Evolutionary conservation across 2,329 filamentous ascomycete genomes (phyloP), one percentile per base, ranked within the genome.

Genomic region (Ophiocordyceps camponoti-floridani): DNA sequence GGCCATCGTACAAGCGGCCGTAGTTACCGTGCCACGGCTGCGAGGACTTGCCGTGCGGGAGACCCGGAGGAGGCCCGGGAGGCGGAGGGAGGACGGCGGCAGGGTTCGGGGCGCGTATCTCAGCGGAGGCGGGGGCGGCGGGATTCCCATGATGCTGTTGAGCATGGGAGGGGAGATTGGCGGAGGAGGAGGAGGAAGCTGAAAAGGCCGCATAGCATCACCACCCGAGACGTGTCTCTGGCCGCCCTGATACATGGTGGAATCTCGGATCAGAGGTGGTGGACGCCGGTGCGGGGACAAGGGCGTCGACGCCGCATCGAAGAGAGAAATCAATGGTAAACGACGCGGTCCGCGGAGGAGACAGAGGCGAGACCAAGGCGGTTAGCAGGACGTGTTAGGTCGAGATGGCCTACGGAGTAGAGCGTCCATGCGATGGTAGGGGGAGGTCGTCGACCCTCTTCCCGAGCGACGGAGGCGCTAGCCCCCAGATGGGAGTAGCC

Each of bases 181-280:
- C 51, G 72, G 72, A 45, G 73, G 72, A 45, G 70, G 72, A 42
- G 72, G 72, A 47, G 71, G 73, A 49, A 76, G 63, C 53, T 69
- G 69, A 54, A 69, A 77, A 42, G 69, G 58, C 57, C 73, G 68
- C 49, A 66, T 61, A 48, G 65, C 63, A 54, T 77, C 71, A 49
- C 56, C 58, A 55, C 58, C 60, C 56, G 62, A 61, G 51, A 60
- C 62, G 62, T 67, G 64, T 57, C 70, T 63, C 57, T 73, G 72
- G 42, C 65, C 61, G 51, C 66, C 66, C 55, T 68, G 66, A 61
- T 75, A 77, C 73, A 77, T 77, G 59, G 49, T 59, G 13, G 28
- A 41, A 4, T 18, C 18, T 41, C 23, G 10, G 38, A 27, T 27
- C 42, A 43, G 19, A 43, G 33, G 42, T 37, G 27, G 33, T 23